These are phyloP conservation scores for Periglandula ipomoeae DNA, from an alignment of 2,329 filamentous ascomycete species.

Conservation along the genomic window DNA sequence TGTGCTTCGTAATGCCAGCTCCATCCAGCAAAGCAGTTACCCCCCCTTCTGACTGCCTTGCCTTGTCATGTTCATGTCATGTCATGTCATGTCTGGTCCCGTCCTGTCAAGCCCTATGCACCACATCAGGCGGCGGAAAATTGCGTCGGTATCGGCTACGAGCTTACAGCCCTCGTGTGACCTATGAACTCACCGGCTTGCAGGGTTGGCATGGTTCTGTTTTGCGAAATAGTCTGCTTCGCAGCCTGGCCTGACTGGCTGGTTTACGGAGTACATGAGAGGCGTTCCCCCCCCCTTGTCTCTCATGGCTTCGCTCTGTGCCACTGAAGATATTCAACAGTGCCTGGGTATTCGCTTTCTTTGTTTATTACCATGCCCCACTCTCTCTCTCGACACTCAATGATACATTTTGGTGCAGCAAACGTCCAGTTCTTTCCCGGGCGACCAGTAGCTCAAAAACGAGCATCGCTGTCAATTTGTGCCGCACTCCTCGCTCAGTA, in stretches of 20 bases:
- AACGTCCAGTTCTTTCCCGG: too few species aligned
- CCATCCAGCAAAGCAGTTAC: background rate
- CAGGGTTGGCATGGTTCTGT: slow-evolving; percentile 4
- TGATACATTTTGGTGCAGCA: too few species aligned
- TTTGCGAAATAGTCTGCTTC: background rate
- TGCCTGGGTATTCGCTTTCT: background rate
- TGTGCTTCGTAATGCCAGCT: background rate
- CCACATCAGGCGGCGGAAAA: slow-evolving; percentile 4
- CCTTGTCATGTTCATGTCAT: background rate
- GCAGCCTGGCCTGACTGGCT: slow-evolving; percentile 4
- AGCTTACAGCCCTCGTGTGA: slow-evolving; percentile 4
- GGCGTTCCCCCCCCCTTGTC: background rate
- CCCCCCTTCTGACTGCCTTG: background rate
- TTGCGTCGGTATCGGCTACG: slow-evolving; percentile 4
- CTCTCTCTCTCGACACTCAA: background rate
- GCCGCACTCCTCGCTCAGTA: too few species aligned
- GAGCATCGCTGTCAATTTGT: too few species aligned
- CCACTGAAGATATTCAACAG: background rate
- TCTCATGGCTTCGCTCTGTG: background rate
- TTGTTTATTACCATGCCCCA: background rate
- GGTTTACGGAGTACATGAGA: background rate
- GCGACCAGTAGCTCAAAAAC: too few species aligned
- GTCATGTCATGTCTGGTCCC: background rate
- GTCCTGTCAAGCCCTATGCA: background rate
- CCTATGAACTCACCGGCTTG: slow-evolving; percentile 7